A percentile compares a stretch with the other conserved stretches of the same genome.
phyloP scores from a whole-genome alignment of 495 filamentous ascomycete genomes.

The Beverwykella pulmonaria region DNA sequence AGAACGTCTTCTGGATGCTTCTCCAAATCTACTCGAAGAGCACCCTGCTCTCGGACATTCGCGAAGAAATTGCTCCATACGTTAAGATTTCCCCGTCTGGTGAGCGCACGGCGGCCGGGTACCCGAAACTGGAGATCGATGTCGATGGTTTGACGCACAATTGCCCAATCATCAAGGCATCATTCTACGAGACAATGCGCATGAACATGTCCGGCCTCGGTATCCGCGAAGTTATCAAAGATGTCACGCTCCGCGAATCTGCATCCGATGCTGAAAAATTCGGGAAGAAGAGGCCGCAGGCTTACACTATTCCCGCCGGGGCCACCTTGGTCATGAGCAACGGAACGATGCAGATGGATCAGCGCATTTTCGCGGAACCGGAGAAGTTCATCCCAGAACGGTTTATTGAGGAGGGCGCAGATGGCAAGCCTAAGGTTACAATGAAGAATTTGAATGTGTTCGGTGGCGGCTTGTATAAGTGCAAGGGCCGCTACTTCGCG shows the following conservation, averaged over 20 bases:
- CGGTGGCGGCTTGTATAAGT: conserved; percentile 24
- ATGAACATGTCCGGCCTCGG: conserved; percentile 28
- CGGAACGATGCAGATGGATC: conserved; percentile 26
- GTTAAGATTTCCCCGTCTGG: conserved; percentile 9
- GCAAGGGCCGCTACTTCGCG: conserved; percentile 24
- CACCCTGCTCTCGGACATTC: conserved; percentile 28
- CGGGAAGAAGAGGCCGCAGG: conserved; percentile 22
- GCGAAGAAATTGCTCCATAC: conserved; percentile 28
- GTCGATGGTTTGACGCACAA: conserved; percentile 22
- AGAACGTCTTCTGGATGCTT: conserved; percentile 39
- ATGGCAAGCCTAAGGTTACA: conserved; percentile 1
- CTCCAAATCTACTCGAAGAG: conserved; percentile 33
- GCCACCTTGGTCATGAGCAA: conserved; percentile 18
- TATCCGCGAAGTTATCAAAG: conserved; percentile 20
- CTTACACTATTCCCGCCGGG: conserved; percentile 21
- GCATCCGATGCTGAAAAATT: conserved; percentile 16
- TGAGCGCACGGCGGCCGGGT: conserved; percentile 5
- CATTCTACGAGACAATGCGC: conserved; percentile 26
- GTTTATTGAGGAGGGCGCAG: conserved; percentile 12
- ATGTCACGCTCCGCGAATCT: conserved; percentile 12
- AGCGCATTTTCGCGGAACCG: conserved; percentile 19
- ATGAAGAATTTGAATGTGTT: conserved; percentile 25
- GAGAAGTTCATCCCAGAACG: conserved; percentile 16
- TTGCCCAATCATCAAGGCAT: conserved; percentile 21
- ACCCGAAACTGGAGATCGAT: conserved; percentile 19